Evolutionary conservation across 2,329 filamentous ascomycete species (phyloP), one percentile per base, ranked within the genome.

Genomic region (Stagonosporopsis rhizophila): DNA sequence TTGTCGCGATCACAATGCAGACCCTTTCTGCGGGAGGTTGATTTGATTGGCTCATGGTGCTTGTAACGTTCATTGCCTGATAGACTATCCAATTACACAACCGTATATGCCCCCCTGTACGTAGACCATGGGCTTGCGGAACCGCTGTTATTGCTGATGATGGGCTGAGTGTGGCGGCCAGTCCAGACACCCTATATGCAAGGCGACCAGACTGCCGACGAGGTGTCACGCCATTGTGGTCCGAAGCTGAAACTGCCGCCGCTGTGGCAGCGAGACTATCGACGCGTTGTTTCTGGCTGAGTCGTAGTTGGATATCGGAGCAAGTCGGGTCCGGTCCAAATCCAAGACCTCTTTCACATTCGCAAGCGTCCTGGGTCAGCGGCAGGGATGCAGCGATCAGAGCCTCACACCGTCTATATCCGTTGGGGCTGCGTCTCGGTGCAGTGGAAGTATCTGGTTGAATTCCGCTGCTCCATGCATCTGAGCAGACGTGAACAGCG

Each of bases 161-260:
- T 8, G 34, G 27, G 42, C 28, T 46, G 41, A 5, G 19, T 17
- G 52, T 35, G 35, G 52, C 52, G 22, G 15, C 28, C 11, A 37
- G 44, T 3, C 30, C 38, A 32, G 40, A 44, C 17, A 19, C 17
- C 27, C 17, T 19, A 6, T 28, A 32, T 58, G 46, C 35, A 38
- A 51, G 52, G 41, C 52, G 35, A 37, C 48, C 39, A 38, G 25
- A 32, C n/a, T 30, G 25, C 20, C 41, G 23, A 15, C n/a, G 27
- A 17, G 17, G 8, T 46, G 47, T 64, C 62, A 68, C 58, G 62
- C 65, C 62, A 65, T 56, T 27, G 49, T 59, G 52, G 17, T 56
- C 22, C n/a, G 48, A 58, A 32, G 53, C 47, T 44, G 53, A 51
- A 47, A 51, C 28, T 51, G 41, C 37, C 37, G 37, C 53, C 30